Evolutionary conservation across 2,329 filamentous ascomycete genomes (phyloP).

Genomic region (Hypoxylon sp.): DNA sequence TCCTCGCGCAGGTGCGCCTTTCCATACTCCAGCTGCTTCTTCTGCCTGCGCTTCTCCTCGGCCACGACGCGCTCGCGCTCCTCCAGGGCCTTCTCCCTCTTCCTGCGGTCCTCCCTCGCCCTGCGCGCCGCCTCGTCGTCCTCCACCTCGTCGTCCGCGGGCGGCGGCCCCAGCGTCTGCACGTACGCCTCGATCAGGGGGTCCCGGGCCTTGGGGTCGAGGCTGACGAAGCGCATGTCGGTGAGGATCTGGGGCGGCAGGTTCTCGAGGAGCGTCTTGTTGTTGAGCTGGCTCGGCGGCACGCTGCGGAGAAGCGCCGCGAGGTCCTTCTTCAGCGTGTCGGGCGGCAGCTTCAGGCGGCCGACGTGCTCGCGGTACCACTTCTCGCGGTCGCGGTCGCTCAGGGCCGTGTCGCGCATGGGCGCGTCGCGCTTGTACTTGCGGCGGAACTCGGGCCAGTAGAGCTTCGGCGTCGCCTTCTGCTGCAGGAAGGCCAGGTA

Average conservation of each 20-base stretch:
- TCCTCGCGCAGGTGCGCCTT: conserved; percentile 70
- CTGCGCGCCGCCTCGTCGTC: conserved; percentile 61
- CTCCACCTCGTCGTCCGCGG: conserved; percentile 53
- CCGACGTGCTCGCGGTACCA: conserved; percentile 78
- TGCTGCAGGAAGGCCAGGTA: conserved; percentile 84
- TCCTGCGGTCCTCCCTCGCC: conserved; percentile 58
- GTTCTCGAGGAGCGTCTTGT: conserved; percentile 60
- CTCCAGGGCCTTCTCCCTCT: conserved; percentile 71
- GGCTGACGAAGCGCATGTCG: conserved; percentile 74
- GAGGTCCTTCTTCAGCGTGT: conserved; percentile 74
- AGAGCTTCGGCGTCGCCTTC: conserved; percentile 87
- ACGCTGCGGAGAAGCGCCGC: conserved; percentile 69
- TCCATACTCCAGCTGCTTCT: conserved; percentile 65
- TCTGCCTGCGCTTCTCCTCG: conserved; percentile 68
- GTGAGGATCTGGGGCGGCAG: conserved; percentile 69
- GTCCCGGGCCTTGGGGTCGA: conserved; percentile 68
- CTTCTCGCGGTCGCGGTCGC: conserved; percentile 82
- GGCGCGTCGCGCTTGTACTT: conserved; percentile 84
- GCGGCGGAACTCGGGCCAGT: conserved; percentile 95
- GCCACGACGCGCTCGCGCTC: conserved; percentile 69
- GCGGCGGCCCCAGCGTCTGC: conserved; percentile 66
- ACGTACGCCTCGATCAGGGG: conserved; percentile 72
- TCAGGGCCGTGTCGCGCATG: conserved; percentile 77
- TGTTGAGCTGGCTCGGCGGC: conserved; percentile 66
- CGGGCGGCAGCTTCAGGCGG: conserved; percentile 70